Conservation (phyloP, 352 stramenopile species). For the Blastocystis sp. region DNA sequence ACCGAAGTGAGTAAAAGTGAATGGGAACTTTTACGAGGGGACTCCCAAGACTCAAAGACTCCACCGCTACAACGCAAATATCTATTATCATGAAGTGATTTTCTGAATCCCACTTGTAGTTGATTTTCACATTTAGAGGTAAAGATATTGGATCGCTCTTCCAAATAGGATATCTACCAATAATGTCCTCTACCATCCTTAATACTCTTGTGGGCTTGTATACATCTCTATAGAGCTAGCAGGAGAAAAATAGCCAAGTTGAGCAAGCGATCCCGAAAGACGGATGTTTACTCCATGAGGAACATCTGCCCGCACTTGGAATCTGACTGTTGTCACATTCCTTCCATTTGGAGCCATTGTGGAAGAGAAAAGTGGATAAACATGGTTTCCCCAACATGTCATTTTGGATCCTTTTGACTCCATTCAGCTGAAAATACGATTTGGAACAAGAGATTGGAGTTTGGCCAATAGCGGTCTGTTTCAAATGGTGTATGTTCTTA, state of each 20-base stretch:
- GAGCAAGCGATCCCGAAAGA: conserved; percentile 46
- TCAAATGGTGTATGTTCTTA: neutral
- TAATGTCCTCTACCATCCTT: neutral
- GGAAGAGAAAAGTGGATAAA: conserved; percentile 9
- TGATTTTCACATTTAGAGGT: conserved; percentile 36
- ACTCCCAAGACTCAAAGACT: conserved; percentile 54
- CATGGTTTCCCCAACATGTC: neutral
- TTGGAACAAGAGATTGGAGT: neutral
- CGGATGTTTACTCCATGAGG: conserved; percentile 52
- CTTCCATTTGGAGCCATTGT: conserved; percentile 1
- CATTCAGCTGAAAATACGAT: neutral
- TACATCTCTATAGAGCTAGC: conserved; percentile 24
- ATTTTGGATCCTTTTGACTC: neutral
- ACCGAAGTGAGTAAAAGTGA: neutral
- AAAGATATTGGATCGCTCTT: conserved; percentile 25
- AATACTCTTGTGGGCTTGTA: conserved; percentile 43
- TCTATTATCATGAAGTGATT: neutral
- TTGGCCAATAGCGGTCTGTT: neutral
- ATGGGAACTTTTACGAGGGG: conserved; percentile 20
- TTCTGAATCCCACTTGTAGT: neutral
- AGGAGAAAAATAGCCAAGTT: conserved; percentile 57
- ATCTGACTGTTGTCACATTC: conserved; percentile 16
- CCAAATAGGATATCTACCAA: conserved; percentile 33
- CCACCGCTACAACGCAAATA: conserved; percentile 50
- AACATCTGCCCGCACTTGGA: conserved; percentile 34